phyloP scores from a whole-genome alignment of 306 rosid genomes.

The Quercus berberidifolia region DNA sequence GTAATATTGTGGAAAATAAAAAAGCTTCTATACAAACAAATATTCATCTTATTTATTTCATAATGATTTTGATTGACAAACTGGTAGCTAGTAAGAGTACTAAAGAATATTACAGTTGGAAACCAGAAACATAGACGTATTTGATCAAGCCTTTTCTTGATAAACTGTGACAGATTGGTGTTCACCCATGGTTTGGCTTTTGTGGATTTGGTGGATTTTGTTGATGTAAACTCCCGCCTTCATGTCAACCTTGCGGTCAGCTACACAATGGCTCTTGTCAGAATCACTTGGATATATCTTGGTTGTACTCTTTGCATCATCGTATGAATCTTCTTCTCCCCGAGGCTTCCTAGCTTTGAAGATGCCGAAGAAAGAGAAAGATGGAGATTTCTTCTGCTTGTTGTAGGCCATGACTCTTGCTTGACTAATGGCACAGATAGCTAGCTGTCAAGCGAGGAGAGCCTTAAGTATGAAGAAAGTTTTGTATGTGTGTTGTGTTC shows the following conservation, averaged over 20 bases:
- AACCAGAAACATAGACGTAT: too few relatives aligned
- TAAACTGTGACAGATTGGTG: slow-evolving; percentile 28
- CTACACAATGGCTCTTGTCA: slow-evolving; percentile 36
- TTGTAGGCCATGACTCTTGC: too few relatives aligned
- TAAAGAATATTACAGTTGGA: too few relatives aligned
- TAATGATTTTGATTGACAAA: too few relatives aligned
- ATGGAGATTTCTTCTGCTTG: slow-evolving; percentile 13
- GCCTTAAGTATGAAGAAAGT: too few relatives aligned
- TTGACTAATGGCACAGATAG: too few relatives aligned
- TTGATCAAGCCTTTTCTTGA: too few relatives aligned
- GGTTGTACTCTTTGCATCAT: slow-evolving; percentile 31
- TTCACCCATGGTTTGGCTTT: slow-evolving; percentile 2
- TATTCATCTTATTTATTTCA: too few relatives aligned
- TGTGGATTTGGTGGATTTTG: slow-evolving; percentile 26
- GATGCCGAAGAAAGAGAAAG: slow-evolving; percentile 45
- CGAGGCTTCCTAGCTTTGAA: slow-evolving; percentile 39
- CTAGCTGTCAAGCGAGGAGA: too few relatives aligned
- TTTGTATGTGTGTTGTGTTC: not conserved
- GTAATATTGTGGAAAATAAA: too few relatives aligned
- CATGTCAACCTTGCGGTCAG: slow-evolving; percentile 63
- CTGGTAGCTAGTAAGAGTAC: too few relatives aligned
- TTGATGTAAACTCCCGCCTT: slow-evolving; percentile 60
- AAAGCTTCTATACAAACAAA: too few relatives aligned
- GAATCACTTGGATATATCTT: slow-evolving; percentile 82
- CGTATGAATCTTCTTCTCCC: slow-evolving; percentile 29